Base-by-base conservation (phyloP, 148 eudicot species). In the Chenopodium suecicum region DNA sequence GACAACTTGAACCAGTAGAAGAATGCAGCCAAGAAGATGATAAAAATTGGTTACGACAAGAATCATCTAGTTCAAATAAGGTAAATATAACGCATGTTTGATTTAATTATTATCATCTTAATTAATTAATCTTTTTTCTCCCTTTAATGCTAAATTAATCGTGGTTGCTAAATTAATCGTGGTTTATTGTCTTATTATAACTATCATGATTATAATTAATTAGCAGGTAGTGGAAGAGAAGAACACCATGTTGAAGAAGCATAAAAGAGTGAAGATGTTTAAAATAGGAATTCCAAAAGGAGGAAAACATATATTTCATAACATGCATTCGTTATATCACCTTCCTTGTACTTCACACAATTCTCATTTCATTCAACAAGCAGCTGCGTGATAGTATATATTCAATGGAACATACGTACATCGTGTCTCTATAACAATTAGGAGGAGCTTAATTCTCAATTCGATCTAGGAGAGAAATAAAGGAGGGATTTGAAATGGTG, bases 271-370 rank as follows among this genome's bases (percentile, higher is more conserved):
- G 58, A 77, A 65, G 44, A 79, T 60, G 47, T 83, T 85, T 32
- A 89, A 76, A 78, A 80, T 76, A 84, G 66, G 74, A 10, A 80
- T 82, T 27, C 85, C 86, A 47, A 82, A 64, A 37, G 85, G 86
- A 79, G 85, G 88, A 17, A 89, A 87, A 58, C 78, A 76, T 50
- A 77, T 87, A 44, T 82, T 81, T 41, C 84, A 84, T 70, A 86
- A 84, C 60, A 84, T 86, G 82, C 78, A 69, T 16, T 77, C 83
- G 7, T 83, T 80, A 47, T 85, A 76, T 63, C 37, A 31, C 20
- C 83, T 82, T 4, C 70, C 85, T 68, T 78, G 82, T 58, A 80
- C 64, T 34, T 69, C 84, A 19, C 74, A 78, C 6, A 80, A 84
- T 23, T 8, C 81, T n/a, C 81, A 78, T 70, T 73, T 77, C 78